Percentiles rank a stretch among this genome's conserved stretches.
phyloP scores from a whole-genome alignment of 2,329 filamentous ascomycete species.

The Fusarium xyrophilum region DNA sequence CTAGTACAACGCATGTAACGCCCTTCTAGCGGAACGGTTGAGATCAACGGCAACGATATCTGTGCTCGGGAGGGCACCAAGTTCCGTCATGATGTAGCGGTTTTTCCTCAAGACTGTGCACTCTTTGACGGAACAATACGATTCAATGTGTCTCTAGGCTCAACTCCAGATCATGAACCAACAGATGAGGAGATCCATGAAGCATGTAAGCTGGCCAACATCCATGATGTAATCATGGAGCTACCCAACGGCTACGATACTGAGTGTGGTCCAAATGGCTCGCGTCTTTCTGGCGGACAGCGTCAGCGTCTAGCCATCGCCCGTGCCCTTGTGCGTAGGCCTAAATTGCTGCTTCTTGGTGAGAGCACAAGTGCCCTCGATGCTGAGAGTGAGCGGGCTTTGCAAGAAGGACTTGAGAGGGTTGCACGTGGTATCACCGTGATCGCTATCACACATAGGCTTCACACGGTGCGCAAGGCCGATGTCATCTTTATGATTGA shows the following conservation, averaged over 20 bases:
- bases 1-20: slow-evolving; percentile 60
- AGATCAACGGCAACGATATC: slow-evolving; percentile 57
- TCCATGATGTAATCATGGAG: slow-evolving; percentile 70
- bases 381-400: slow-evolving; percentile 68
- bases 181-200: slow-evolving; percentile 68
- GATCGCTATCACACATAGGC: slow-evolving; percentile 64
- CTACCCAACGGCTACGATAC: slow-evolving; percentile 73
- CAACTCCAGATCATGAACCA: slow-evolving; percentile 60
- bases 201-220: slow-evolving; percentile 72
- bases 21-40: slow-evolving; percentile 50
- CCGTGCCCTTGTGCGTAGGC: slow-evolving; percentile 74
- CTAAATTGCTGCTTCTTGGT: slow-evolving; percentile 77
- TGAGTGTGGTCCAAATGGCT: slow-evolving; percentile 73
- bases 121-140: slow-evolving; percentile 63
- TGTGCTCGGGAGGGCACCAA: slow-evolving; percentile 49
- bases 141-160: slow-evolving; percentile 64
- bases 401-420: slow-evolving; percentile 71
- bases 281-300: slow-evolving; percentile 79
- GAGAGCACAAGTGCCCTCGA: slow-evolving; percentile 84
- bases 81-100: slow-evolving; percentile 61
- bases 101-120: slow-evolving; percentile 65
- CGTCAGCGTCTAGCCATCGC: slow-evolving; percentile 81
- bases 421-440: slow-evolving; percentile 62
- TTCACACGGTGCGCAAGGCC: slow-evolving; percentile 63
- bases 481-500: slow-evolving; percentile 66